These are phyloP conservation scores for Dovyalis caffra DNA, from an alignment of 345 rosid genomes.

Conservation along the genomic window DNA sequence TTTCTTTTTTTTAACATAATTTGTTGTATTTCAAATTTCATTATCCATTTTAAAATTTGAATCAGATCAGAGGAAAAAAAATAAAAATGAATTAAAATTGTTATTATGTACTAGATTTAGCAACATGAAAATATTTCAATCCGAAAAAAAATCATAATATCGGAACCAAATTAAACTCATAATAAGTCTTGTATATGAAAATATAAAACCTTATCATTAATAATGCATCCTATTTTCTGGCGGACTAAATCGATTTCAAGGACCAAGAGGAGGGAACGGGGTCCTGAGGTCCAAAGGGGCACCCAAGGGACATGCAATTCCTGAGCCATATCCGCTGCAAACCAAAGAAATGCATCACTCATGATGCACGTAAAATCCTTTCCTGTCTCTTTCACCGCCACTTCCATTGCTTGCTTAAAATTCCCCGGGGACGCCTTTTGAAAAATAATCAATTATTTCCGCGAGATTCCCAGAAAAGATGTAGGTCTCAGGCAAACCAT, in stretches of 20 bases:
- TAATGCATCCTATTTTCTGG: conserved; percentile 1
- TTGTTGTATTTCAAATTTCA: no score
- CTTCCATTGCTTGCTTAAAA: conserved; percentile 24
- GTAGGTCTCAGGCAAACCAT: conserved; percentile 40
- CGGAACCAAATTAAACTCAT: no score
- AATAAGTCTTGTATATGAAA: neutral
- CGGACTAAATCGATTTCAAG: conserved; percentile 33
- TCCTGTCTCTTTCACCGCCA: conserved; percentile 31
- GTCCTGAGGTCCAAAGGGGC: conserved; percentile 46
- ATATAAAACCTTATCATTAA: neutral
- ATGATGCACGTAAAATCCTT: conserved; percentile 32
- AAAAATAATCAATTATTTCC: conserved; percentile 37
- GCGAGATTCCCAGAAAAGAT: conserved; percentile 18
- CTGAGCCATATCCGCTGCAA: conserved; percentile 42
- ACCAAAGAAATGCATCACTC: conserved; percentile 55
- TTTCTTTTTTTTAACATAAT: no score
- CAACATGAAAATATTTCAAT: no score
- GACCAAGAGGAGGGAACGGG: conserved; percentile 40
- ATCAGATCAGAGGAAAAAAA: no score
- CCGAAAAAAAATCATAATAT: no score
- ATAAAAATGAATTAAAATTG: no score
- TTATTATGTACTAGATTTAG: no score
- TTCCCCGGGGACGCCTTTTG: conserved; percentile 37
- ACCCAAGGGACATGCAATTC: conserved; percentile 50
- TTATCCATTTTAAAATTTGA: no score